phyloP scores from a whole-genome alignment of 768 basidiomycete genomes.

The Russula sp. region DNA sequence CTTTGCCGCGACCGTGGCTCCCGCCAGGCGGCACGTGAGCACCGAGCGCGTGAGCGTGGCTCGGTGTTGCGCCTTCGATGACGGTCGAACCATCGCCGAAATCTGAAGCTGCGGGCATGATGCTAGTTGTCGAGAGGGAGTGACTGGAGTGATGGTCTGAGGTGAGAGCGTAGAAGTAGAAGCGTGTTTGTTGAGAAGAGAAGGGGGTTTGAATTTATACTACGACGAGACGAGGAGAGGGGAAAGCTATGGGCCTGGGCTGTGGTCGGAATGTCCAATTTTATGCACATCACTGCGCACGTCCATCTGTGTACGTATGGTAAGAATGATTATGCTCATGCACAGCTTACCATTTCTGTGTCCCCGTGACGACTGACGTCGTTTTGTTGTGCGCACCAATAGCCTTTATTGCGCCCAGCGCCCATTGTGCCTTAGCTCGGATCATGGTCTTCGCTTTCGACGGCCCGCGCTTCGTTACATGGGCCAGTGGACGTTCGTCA shows the following conservation, averaged over 20 bases:
- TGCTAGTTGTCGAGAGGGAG: not conserved
- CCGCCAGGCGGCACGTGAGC: not conserved
- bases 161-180: not conserved
- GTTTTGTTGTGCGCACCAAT: no score
- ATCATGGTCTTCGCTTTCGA: no score
- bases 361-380: conserved; percentile 2
- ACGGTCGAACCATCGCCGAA: conserved; percentile 20
- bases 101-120: conserved; percentile 18
- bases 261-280: no score
- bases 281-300: no score
- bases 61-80: conserved; percentile 6
- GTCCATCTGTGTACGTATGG: no score
- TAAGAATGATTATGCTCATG: no score
- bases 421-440: no score
- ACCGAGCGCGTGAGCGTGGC: not conserved
- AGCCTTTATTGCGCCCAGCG: not conserved
- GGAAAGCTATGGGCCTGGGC: no score
- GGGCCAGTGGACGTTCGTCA: not conserved
- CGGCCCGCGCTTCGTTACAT: no score
- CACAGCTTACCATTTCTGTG: not conserved
- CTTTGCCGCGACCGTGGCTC: conserved; percentile 13
- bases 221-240: no score
- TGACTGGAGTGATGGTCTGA: not conserved
- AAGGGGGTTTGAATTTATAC: no score
- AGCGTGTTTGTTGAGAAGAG: not conserved